These are phyloP conservation scores for Trametes gibbosa DNA, from an alignment of 768 basidiomycete species.

Conservation along the genomic window DNA sequence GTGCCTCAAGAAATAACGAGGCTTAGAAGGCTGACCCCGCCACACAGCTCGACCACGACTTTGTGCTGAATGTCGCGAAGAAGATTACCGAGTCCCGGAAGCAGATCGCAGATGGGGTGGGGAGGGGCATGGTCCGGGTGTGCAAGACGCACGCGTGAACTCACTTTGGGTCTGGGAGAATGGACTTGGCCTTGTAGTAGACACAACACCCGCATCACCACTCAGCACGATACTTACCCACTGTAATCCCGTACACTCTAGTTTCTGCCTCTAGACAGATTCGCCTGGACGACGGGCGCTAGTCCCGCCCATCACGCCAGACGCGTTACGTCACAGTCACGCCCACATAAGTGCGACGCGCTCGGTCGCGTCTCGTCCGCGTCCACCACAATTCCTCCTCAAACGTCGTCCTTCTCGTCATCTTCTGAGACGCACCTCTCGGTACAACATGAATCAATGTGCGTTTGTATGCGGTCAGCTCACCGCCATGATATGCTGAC, in stretches of 20 bases:
- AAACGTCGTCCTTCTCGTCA: too few species aligned
- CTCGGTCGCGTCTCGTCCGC: conserved; percentile 9
- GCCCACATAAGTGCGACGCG: background rate
- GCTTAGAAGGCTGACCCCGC: background rate
- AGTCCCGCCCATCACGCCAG: background rate
- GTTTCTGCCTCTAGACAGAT: too few species aligned
- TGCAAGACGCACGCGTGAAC: conserved; percentile 34
- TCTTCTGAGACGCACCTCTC: background rate
- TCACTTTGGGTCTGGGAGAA: background rate
- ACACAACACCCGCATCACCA: conserved; percentile 18
- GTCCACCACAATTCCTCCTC: background rate
- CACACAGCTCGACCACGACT: conserved; percentile 61
- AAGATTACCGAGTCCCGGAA: conserved; percentile 67
- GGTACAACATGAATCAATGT: conserved; percentile 43
- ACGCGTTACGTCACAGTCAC: conserved; percentile 1
- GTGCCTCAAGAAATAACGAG: background rate
- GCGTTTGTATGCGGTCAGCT: conserved; percentile 10
- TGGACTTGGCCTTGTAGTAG: conserved; percentile 7
- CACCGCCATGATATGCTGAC: background rate
- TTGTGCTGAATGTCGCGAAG: conserved; percentile 58
- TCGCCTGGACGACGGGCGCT: too few species aligned
- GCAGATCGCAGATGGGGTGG: conserved; percentile 68
- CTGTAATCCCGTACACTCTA: conserved; percentile 8
- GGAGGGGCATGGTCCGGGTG: conserved; percentile 64
- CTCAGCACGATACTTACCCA: conserved; percentile 12